phyloP scores from a whole-genome alignment of 768 basidiomycete species.

The Lactifluus hygrophoroides region DNA sequence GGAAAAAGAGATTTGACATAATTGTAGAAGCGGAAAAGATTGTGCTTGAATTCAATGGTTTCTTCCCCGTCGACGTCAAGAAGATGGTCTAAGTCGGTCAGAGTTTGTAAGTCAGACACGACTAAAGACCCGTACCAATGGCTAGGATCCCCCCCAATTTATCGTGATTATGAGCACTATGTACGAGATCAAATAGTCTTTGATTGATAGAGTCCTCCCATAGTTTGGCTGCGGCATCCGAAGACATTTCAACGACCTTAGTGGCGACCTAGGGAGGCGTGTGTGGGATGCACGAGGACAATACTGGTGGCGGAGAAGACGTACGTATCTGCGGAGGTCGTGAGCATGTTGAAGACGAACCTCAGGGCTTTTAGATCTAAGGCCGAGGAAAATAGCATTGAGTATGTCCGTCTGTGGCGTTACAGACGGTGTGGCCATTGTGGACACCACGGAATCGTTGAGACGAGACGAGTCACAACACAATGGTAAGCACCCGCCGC shows the following conservation, averaged over 20 bases:
- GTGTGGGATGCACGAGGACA: conserved; percentile 5
- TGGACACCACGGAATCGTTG: conserved; percentile 8
- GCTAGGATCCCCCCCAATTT: conserved; percentile 82
- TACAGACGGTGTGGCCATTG: conserved; percentile 55
- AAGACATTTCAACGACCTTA: conserved; percentile 70
- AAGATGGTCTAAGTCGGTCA: conserved; percentile 50
- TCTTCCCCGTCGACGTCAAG: conserved; percentile 73
- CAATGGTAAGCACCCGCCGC: background rate
- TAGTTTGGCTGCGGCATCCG: conserved; percentile 70
- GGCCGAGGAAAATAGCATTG: conserved; percentile 55
- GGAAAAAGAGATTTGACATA: conserved; percentile 92
- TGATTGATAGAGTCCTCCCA: conserved; percentile 84
- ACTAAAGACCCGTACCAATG: conserved; percentile 50
- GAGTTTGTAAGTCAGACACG: background rate
- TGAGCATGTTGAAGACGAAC: conserved; percentile 57
- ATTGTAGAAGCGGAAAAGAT: conserved; percentile 82
- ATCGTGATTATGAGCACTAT: conserved; percentile 69
- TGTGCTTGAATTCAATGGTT: conserved; percentile 69
- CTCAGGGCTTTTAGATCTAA: conserved; percentile 58
- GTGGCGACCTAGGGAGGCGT: conserved; percentile 50
- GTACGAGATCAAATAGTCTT: conserved; percentile 72
- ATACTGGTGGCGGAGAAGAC: conserved; percentile 22
- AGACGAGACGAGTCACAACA: background rate
- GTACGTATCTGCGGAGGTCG: conserved; percentile 68
- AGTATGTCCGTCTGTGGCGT: conserved; percentile 54